Base-by-base conservation (phyloP, 1,284 basidiomycete genomes). In the Apiotrichum gamsii region DNA sequence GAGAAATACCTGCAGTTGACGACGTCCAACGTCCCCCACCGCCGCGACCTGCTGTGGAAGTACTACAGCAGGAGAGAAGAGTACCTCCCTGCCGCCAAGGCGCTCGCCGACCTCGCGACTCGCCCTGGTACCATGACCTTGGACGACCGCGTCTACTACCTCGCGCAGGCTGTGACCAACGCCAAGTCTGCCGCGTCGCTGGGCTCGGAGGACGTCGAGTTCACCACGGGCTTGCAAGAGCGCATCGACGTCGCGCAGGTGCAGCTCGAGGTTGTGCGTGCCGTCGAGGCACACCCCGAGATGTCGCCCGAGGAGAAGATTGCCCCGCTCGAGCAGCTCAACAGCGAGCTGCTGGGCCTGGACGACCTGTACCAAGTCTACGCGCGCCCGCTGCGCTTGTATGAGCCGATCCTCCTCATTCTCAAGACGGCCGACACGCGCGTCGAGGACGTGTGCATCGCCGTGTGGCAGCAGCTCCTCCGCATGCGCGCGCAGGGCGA, bases 191-290 rank as follows among this genome's bases (percentile, higher is more conserved):
- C 91, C 63, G 85, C 89, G 15, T 79, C 87, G 2, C 58, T 70
- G 6, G 77, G 79, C 16, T 79, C 79, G 23, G 84, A 85, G 23
- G 90, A 90, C 68, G 89, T 97, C 47, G 84, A 87, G 39, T 95
- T 97, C 76, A 78, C 94, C 21, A 88, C 85, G 0, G 86, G 90
- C 55, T 76, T 96, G 15, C 93, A 97, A 73, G 95, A 98, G 72
- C 90, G 91, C 67, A 79, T 98, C 9, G 95, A 98, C 48, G 95
- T 98, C 13, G 89, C 91, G 3, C 87, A 94, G 72, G 90, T 98
- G 9, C 95, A 99, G 65, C 77, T 94, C 32, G 91, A 96, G 71
- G 80, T 93, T 18, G 69, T 64, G 31, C 58, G 69, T 6, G 70
- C 69, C 2, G 65, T 77, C 58, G 57, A 71, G 56, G 65, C 66